Evolutionary conservation across 148 eudicot species (phyloP), one percentile per base, ranked within the genome.

Genomic region (Camellia lanceoleosa): DNA sequence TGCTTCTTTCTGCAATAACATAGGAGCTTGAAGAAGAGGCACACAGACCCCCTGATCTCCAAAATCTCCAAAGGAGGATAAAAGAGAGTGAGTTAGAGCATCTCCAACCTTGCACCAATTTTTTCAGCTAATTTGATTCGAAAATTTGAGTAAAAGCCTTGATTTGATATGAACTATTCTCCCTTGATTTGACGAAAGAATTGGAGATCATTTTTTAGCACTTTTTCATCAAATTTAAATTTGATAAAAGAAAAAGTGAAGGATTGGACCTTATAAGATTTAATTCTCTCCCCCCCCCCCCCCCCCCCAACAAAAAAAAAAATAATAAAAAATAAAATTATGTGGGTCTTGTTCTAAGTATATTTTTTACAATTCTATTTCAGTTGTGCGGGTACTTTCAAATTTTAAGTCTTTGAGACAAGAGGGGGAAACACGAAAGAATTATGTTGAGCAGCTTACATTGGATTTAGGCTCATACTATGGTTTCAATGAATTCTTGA

Each of bases 11-110:
- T 43, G 23, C 18, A 46, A 63, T 81, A 68, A 68, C 59, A 3
- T 71, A 95, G 98, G 97, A 95, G 78, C 93, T 95, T 67, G 94
- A 85, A 77, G 90, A 86, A 79, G 98, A 95, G 86, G 91, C 94
- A 63, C 84, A 81, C 65, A 81, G 89, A 75, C 98, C 97, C 13
- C 98, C 98, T 76, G 93, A 93, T 89, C 93, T 93, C 71, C 80
- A 92, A 43, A 89, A 63, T 78, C 94, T 95, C 64, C 90, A 89
- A 69, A 87, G 96, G 83, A 90, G 98, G 84, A 95, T 95, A 77
- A 92, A 89, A 90, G 97, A 93, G 84, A 87, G 98, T 95, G 87
- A 71, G 97, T 87, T 42, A 3, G 38, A 30, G 38, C 1, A 30
- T 1, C 38, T 30, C 38, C 38, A 30, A 30, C 30, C 30, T 30